Conservation (phyloP, 768 basidiomycete genomes). For the Rubroboletus pulcherrimus region DNA sequence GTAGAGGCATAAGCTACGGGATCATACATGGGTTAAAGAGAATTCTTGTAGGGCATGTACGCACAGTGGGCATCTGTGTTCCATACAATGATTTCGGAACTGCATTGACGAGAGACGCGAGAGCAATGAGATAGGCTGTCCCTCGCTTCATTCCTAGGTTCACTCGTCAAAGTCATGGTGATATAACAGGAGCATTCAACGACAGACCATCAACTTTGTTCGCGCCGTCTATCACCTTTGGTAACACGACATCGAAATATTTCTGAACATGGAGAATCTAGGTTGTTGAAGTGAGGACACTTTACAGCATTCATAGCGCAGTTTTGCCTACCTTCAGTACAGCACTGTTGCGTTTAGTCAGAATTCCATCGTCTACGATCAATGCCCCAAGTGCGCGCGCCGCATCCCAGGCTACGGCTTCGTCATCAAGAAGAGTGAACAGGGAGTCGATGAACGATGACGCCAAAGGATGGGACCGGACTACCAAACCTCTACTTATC, state of each 20-base stretch:
- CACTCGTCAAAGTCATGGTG: background rate
- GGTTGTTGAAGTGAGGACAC: background rate
- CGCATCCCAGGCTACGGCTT: conserved; percentile 61
- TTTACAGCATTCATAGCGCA: background rate
- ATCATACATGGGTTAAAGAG: background rate
- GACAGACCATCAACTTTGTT: conserved; percentile 50
- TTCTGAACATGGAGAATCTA: conserved; percentile 75
- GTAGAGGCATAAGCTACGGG: conserved; percentile 79
- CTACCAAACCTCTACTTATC: conserved; percentile 77
- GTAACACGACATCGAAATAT: conserved; percentile 68
- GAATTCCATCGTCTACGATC: conserved; percentile 52
- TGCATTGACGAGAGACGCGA: conserved; percentile 75
- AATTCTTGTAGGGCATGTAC: conserved; percentile 12
- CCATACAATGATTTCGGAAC: conserved; percentile 74
- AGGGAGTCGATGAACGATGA: conserved; percentile 57
- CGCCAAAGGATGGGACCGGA: conserved; percentile 64
- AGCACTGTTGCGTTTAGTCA: conserved; percentile 77
- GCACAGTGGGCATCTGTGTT: conserved; percentile 60
- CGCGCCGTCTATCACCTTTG: conserved; percentile 68
- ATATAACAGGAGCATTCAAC: background rate
- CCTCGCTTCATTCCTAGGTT: conserved; percentile 48
- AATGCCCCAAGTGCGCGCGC: conserved; percentile 73
- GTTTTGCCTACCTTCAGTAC: conserved; percentile 60
- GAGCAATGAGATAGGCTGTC: conserved; percentile 74
- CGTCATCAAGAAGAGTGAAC: conserved; percentile 69